Conservation (phyloP, 2,329 filamentous ascomycete species). For the Blastomyces gilchristii region DNA sequence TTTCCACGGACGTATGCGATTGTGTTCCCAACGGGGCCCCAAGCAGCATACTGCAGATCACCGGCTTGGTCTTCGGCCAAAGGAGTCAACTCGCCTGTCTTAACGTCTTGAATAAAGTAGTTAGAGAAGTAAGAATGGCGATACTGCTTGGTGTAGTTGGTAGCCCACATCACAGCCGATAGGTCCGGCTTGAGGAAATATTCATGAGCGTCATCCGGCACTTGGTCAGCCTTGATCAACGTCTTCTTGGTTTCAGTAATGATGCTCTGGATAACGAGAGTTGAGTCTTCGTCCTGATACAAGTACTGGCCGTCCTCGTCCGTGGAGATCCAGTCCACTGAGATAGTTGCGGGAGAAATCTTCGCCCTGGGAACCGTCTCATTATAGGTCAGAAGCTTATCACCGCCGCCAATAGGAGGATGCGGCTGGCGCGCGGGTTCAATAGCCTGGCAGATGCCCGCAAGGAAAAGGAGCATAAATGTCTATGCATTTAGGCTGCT, state of each 20-base stretch:
- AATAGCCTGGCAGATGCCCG: constrained; percentile 25
- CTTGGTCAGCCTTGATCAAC: constrained; percentile 48
- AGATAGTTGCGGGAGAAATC: constrained; percentile 40
- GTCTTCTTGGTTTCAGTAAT: constrained; percentile 47
- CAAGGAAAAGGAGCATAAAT: constrained; percentile 12
- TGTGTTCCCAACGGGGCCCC: constrained; percentile 48
- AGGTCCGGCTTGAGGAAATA: constrained; percentile 54
- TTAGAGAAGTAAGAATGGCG: constrained; percentile 58
- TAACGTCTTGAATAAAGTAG: constrained; percentile 54
- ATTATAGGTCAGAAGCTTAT: constrained; percentile 50
- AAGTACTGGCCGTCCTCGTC: constrained; percentile 55
- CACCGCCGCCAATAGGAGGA: constrained; percentile 47
- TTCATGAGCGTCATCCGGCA: constrained; percentile 46
- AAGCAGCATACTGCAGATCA: constrained; percentile 57
- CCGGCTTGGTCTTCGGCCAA: constrained; percentile 50
- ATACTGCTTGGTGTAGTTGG: constrained; percentile 59
- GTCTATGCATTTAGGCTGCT: not conserved
- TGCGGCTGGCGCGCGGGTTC: constrained; percentile 45
- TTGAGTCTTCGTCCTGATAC: constrained; percentile 40
- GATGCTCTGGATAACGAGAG: constrained; percentile 53
- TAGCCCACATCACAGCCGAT: constrained; percentile 50
- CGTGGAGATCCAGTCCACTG: constrained; percentile 48
- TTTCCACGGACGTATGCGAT: constrained; percentile 60
- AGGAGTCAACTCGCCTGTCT: constrained; percentile 44
- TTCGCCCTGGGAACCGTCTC: constrained; percentile 43